phyloP scores from a whole-genome alignment of 1,284 basidiomycete species.

The Malassezia obtusa region DNA sequence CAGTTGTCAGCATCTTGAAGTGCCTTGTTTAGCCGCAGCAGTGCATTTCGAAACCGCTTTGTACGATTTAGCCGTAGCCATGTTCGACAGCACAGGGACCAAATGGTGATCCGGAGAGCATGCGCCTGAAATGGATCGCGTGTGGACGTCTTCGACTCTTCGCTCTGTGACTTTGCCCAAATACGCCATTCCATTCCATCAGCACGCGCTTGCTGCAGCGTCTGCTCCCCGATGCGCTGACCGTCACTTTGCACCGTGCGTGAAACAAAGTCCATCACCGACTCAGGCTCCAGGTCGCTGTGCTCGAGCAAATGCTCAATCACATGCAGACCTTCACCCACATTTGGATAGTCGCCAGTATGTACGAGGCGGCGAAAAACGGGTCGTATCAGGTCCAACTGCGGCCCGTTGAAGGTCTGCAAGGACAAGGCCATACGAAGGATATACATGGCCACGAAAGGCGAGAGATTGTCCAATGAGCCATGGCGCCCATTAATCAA shows the following conservation, averaged over 20 bases:
- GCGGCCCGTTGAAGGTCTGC: neutral
- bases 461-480: neutral
- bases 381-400: neutral
- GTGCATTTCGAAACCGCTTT: conserved; percentile 2
- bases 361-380: conserved; percentile 1
- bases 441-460: conserved; percentile 1
- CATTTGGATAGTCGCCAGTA: conserved; percentile 2
- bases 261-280: conserved; percentile 5
- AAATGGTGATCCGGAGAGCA: conserved; percentile 11
- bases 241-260: conserved; percentile 5
- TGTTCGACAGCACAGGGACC: conserved; percentile 14
- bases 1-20: neutral
- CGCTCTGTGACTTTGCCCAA: conserved; percentile 1
- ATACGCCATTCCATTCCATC: conserved; percentile 12
- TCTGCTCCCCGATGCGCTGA: conserved; percentile 10
- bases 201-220: conserved; percentile 11
- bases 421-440: conserved; percentile 1
- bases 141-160: no score
- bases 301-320: conserved; percentile 8
- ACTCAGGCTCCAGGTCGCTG: neutral
- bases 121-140: neutral
- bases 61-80: conserved; percentile 15
- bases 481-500: neutral
- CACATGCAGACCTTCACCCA: conserved; percentile 12
- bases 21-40: neutral